phyloP scores from a whole-genome alignment of 225 moss, liverwort and hornwort species.

The Antitrichia curtipendula region DNA sequence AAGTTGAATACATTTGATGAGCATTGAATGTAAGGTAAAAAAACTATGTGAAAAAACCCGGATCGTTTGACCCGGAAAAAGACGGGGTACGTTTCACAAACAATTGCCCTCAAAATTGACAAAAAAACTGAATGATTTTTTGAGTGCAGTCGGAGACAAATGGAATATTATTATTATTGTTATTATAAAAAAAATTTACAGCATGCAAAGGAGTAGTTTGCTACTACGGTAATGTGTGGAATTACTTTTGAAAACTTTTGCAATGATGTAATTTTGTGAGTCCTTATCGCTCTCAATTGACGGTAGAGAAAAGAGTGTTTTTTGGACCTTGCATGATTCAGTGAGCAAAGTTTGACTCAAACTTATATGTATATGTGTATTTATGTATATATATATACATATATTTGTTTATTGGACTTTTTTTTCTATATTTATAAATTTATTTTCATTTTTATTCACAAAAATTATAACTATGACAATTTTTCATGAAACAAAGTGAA shows the following conservation, averaged over 20 bases:
- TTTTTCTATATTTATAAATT: too few relatives aligned
- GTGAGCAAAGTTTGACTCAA: neutral
- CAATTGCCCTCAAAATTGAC: neutral
- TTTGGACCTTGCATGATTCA: accelerated
- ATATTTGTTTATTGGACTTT: too few relatives aligned
- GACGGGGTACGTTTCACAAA: too few relatives aligned
- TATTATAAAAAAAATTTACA: neutral
- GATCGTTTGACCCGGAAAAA: neutral
- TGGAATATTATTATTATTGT: too few relatives aligned
- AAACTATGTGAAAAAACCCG: neutral
- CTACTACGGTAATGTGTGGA: too few relatives aligned
- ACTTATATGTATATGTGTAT: too few relatives aligned
- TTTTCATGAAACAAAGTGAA: too few relatives aligned
- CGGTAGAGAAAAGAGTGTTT: neutral
- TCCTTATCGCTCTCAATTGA: too few relatives aligned
- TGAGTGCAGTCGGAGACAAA: neutral
- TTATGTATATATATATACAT: neutral
- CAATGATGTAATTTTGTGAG: neutral
- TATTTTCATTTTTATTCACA: too few relatives aligned
- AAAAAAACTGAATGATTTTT: neutral
- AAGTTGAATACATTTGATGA: neutral
- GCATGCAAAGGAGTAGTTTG: neutral
- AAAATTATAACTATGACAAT: too few relatives aligned
- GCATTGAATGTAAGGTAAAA: too few relatives aligned
- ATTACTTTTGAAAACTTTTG: neutral